Percentiles rank a stretch among this genome's conserved stretches.
These are phyloP conservation scores for Thielaviopsis euricoi DNA, from an alignment of 2,329 filamentous ascomycete species.

Conservation along the genomic window DNA sequence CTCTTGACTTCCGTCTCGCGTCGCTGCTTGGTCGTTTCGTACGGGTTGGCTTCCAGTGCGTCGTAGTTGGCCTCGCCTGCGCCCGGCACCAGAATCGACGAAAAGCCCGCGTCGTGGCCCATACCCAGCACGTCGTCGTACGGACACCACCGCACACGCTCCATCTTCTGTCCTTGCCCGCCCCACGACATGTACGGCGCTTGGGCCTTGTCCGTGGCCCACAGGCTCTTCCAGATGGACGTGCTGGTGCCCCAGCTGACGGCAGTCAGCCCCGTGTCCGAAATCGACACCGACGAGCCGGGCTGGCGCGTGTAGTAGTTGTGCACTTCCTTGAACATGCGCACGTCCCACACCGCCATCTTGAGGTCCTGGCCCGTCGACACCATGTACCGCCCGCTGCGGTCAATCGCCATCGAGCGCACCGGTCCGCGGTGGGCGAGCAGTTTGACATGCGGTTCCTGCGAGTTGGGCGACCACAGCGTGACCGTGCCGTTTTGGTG, in stretches of 20 bases:
- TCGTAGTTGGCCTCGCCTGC: constrained; percentile 97
- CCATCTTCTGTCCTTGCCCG: constrained; percentile 64
- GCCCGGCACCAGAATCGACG: constrained; percentile 76
- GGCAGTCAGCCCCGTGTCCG: constrained; percentile 72
- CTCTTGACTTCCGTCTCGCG: constrained; percentile 83
- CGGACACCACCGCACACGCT: constrained; percentile 79
- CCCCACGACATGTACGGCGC: constrained; percentile 90
- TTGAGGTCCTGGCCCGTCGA: constrained; percentile 76
- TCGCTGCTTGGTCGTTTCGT: constrained; percentile 81
- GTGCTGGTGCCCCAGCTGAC: constrained; percentile 83
- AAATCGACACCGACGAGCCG: constrained; percentile 70
- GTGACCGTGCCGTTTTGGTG: constrained; percentile 93
- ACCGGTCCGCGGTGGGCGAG: constrained; percentile 83
- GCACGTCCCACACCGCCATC: constrained; percentile 92
- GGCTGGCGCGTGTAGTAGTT: constrained; percentile 74
- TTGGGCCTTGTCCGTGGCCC: constrained; percentile 65
- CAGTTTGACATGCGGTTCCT: constrained; percentile 76
- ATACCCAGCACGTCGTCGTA: constrained; percentile 87
- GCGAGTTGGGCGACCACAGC: constrained; percentile 86
- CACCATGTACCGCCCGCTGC: constrained; percentile 90
- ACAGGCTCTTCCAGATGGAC: constrained; percentile 82
- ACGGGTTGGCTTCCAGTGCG: constrained; percentile 83
- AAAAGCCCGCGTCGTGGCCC: constrained; percentile 72
- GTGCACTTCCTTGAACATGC: constrained; percentile 85
- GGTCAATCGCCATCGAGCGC: constrained; percentile 66